Evolutionary conservation across 2,329 filamentous ascomycete species (phyloP).

Genomic region (Clarireedia sp.): DNA sequence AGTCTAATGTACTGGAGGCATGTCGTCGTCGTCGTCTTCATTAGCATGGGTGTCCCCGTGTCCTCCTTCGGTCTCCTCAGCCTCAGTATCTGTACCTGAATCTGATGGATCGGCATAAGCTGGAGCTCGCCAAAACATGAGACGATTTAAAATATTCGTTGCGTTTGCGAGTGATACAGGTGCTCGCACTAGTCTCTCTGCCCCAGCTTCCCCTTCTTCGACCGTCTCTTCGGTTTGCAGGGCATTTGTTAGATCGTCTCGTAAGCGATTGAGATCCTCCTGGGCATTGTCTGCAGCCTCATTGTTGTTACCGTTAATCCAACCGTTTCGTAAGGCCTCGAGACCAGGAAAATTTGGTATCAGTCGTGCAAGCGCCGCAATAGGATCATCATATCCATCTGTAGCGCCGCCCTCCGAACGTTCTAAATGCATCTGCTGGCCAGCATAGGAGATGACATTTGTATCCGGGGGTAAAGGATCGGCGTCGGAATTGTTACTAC

Average conservation of each 20-base stretch:
- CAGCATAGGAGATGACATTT: conserved; percentile 26
- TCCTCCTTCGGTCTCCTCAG: neutral
- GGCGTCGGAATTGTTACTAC: conserved; percentile 28
- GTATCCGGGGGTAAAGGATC: conserved; percentile 29
- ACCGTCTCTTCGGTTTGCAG: neutral
- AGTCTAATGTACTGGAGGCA: neutral
- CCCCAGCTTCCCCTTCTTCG: conserved; percentile 9
- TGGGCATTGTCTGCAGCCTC: conserved; percentile 1
- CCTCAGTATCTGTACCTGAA: neutral
- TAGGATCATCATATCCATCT: conserved; percentile 19
- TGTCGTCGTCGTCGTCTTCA: neutral
- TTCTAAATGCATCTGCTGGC: conserved; percentile 16
- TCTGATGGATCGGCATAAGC: neutral
- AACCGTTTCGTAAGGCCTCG: neutral
- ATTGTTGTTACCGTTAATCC: neutral
- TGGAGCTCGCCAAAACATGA: conserved; percentile 17
- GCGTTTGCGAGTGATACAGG: conserved; percentile 11
- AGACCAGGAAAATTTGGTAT: conserved; percentile 13
- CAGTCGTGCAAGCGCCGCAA: conserved; percentile 23
- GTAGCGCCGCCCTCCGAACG: neutral
- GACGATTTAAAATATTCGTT: conserved; percentile 14
- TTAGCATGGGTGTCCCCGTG: neutral
- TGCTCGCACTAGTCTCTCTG: conserved; percentile 2
- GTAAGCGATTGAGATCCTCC: conserved; percentile 1
- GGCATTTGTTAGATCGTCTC: neutral